phyloP scores from a whole-genome alignment of 768 basidiomycete species.

The Trametes coccinea region DNA sequence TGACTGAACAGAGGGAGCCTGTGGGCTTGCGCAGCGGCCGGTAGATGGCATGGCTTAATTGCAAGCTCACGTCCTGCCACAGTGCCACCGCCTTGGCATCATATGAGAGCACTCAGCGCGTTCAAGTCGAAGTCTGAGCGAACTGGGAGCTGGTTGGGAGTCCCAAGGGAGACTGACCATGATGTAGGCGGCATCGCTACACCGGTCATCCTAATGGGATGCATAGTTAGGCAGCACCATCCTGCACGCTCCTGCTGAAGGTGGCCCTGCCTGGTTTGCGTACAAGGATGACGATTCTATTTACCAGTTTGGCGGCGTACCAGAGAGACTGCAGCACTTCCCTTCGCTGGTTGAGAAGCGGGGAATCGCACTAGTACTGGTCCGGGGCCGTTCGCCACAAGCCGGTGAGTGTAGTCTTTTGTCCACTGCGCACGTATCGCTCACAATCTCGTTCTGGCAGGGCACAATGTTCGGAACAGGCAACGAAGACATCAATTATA shows the following conservation, averaged over 20 bases:
- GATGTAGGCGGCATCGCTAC: too few species aligned
- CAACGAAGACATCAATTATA: not conserved
- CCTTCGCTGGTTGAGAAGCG: not conserved
- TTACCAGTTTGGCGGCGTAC: not conserved
- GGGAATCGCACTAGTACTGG: not conserved
- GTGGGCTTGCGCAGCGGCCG: too few species aligned
- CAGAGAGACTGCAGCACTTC: not conserved
- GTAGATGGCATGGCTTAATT: too few species aligned
- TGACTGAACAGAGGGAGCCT: too few species aligned
- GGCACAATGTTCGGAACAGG: not conserved
- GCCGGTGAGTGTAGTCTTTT: not conserved
- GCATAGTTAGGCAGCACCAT: too few species aligned
- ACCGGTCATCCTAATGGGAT: too few species aligned
- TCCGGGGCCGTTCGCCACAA: not conserved
- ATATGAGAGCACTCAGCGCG: too few species aligned
- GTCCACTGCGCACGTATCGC: not conserved
- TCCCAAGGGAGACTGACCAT: too few species aligned
- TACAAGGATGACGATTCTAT: not conserved
- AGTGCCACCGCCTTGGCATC: too few species aligned
- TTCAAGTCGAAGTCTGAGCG: too few species aligned
- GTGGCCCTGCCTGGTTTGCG: not conserved
- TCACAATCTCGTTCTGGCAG: not conserved
- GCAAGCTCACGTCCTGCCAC: too few species aligned
- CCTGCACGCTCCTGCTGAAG: not conserved
- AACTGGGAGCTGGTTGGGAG: too few species aligned